These are phyloP conservation scores for Vanrija sp. DNA, from an alignment of 1,284 basidiomycete species.

Conservation along the genomic window DNA sequence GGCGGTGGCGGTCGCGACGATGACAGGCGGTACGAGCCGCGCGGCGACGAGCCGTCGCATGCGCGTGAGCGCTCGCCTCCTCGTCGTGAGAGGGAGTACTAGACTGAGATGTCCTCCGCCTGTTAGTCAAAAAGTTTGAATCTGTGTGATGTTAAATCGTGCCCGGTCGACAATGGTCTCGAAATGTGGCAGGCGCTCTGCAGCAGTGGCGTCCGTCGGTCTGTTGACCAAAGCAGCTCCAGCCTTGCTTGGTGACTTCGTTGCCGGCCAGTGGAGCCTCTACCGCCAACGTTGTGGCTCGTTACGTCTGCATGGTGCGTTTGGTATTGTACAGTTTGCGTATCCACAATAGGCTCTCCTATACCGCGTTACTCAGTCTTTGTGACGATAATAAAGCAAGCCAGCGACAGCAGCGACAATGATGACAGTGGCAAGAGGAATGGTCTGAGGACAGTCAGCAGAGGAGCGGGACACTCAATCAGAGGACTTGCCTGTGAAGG, in stretches of 20 bases:
- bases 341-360: too few species aligned
- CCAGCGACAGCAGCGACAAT: constrained; percentile 41
- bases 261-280: too few species aligned
- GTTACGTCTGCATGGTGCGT: background rate
- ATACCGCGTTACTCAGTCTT: constrained; percentile 9
- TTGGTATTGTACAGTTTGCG: too few species aligned
- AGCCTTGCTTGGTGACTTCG: too few species aligned
- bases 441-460: constrained; percentile 5
- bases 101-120: background rate
- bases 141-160: background rate
- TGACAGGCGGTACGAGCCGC: constrained; percentile 13
- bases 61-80: constrained; percentile 18
- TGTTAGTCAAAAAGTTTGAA: background rate
- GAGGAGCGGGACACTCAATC: background rate
- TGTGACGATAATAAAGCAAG: constrained; percentile 35
- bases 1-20: constrained; percentile 21
- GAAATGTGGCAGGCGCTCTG: too few species aligned
- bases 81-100: constrained; percentile 12
- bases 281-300: background rate
- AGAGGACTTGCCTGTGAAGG: background rate
- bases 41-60: constrained; percentile 9
- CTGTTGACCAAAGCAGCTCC: too few species aligned
- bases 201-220: background rate
- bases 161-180: background rate
- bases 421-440: constrained; percentile 36